These are phyloP conservation scores for Vittaforma corneae DNA, from an alignment of 371 early-diverging fungal genomes.

Conservation along the genomic window DNA sequence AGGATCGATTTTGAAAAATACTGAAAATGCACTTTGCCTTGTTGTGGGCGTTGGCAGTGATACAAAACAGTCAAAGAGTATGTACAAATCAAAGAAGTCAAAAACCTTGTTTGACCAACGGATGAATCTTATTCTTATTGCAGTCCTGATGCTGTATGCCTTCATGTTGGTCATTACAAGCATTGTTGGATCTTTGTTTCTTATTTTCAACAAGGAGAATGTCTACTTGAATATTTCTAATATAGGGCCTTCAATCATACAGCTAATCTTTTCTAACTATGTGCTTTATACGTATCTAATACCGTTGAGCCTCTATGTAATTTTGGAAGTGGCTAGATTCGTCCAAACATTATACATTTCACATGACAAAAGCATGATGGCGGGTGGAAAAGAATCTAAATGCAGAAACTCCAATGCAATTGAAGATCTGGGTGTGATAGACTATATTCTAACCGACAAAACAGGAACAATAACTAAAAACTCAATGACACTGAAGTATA, in stretches of 20 bases:
- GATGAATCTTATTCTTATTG: constrained; percentile 31
- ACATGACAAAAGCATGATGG: constrained; percentile 42
- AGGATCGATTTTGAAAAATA: constrained; percentile 76
- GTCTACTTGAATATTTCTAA: constrained; percentile 32
- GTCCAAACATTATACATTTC: constrained; percentile 67
- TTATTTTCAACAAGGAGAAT: constrained; percentile 21
- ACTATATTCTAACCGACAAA: constrained; percentile 86
- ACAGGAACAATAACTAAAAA: constrained; percentile 95
- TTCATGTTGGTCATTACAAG: constrained; percentile 48
- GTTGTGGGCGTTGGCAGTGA: constrained; percentile 76
- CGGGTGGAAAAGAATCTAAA: constrained; percentile 67
- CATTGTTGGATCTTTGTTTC: constrained; percentile 39
- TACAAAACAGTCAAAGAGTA: constrained; percentile 72
- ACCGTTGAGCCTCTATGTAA: constrained; percentile 85
- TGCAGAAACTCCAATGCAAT: constrained; percentile 77
- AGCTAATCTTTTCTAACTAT: constrained; percentile 53
- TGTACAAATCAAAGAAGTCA: constrained; percentile 62
- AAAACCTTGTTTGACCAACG: constrained; percentile 43
- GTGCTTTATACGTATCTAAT: constrained; percentile 63
- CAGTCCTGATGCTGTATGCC: constrained; percentile 48
- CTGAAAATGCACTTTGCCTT: constrained; percentile 69
- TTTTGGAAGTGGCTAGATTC: constrained; percentile 66
- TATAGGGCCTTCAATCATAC: constrained; percentile 19
- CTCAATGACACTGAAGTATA: constrained; percentile 73
- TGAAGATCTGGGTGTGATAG: constrained; percentile 84